Evolutionary conservation across 2,329 filamentous ascomycete genomes (phyloP).

Genomic region (Ilyonectria sp.): DNA sequence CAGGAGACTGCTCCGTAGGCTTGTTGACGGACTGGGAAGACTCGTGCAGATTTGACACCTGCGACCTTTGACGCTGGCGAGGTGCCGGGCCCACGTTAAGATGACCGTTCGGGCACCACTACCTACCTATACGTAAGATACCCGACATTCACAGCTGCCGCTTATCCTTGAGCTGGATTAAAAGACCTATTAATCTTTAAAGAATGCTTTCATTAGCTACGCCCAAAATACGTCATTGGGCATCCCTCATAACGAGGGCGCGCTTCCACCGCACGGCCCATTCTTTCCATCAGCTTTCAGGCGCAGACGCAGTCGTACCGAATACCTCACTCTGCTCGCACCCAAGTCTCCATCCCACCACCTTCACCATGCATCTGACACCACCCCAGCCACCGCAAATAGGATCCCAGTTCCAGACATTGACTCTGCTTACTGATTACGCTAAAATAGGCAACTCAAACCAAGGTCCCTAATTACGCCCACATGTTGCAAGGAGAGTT

Average conservation of each 20-base stretch:
- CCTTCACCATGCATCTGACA: neutral
- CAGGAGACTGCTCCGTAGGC: neutral
- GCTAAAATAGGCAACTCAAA: neutral
- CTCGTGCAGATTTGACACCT: neutral
- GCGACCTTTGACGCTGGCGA: neutral
- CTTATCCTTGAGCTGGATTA: neutral
- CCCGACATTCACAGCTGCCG: neutral
- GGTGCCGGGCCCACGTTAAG: neutral
- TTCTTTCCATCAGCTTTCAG: neutral
- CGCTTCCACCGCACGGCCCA: neutral
- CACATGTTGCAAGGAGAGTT: neutral
- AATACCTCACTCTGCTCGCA: neutral
- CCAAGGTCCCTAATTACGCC: neutral
- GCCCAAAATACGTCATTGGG: neutral
- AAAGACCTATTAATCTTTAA: neutral
- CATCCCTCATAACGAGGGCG: neutral
- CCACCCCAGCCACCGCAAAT: neutral
- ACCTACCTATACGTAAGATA: neutral
- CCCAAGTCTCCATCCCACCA: constrained; percentile 3
- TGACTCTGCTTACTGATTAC: neutral
- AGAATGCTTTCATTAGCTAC: neutral
- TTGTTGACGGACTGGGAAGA: neutral
- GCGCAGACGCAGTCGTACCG: neutral
- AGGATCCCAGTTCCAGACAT: neutral
- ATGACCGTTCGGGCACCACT: neutral